Evolutionary conservation across 768 basidiomycete species (phyloP).

Genomic region (Auriscalpium microsporum): DNA sequence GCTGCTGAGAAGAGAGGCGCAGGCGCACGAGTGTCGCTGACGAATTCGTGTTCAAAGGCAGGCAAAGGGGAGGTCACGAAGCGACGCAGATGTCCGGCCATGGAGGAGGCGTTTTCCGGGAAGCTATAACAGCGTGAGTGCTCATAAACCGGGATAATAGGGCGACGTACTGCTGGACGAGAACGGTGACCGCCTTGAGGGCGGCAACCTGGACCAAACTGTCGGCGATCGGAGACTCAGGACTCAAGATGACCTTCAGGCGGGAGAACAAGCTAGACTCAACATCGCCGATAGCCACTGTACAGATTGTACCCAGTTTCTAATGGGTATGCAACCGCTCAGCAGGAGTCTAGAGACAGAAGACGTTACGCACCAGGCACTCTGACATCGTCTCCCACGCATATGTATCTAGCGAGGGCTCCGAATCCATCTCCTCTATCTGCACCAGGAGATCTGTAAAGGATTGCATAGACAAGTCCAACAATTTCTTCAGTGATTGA

Average conservation of each 20-base stretch:
- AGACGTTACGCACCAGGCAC: constrained; percentile 50
- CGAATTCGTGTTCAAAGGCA: constrained; percentile 82
- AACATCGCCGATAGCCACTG: constrained; percentile 58
- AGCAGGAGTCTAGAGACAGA: not conserved
- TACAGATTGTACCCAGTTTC: constrained; percentile 85
- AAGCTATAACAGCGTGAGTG: constrained; percentile 42
- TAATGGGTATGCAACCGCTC: constrained; percentile 20
- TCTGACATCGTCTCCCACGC: constrained; percentile 92
- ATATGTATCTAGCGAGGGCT: constrained; percentile 79
- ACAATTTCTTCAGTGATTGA: constrained; percentile 34
- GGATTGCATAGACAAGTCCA: constrained; percentile 61
- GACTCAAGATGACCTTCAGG: constrained; percentile 68
- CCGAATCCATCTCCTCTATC: constrained; percentile 74
- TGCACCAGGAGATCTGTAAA: constrained; percentile 72
- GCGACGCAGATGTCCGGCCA: constrained; percentile 73
- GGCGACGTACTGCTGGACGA: constrained; percentile 66
- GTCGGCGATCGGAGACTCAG: constrained; percentile 73
- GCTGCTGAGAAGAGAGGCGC: constrained; percentile 80
- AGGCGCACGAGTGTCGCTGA: constrained; percentile 61
- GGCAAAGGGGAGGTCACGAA: constrained; percentile 85
- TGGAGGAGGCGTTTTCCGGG: constrained; percentile 62
- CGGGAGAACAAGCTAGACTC: constrained; percentile 62
- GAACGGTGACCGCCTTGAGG: constrained; percentile 72
- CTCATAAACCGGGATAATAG: not conserved
- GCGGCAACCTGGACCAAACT: constrained; percentile 85